A percentile compares a stretch with the other conserved stretches of the same genome.
phyloP scores from a whole-genome alignment of 2,329 filamentous ascomycete genomes.

The Trichoderma sp. region DNA sequence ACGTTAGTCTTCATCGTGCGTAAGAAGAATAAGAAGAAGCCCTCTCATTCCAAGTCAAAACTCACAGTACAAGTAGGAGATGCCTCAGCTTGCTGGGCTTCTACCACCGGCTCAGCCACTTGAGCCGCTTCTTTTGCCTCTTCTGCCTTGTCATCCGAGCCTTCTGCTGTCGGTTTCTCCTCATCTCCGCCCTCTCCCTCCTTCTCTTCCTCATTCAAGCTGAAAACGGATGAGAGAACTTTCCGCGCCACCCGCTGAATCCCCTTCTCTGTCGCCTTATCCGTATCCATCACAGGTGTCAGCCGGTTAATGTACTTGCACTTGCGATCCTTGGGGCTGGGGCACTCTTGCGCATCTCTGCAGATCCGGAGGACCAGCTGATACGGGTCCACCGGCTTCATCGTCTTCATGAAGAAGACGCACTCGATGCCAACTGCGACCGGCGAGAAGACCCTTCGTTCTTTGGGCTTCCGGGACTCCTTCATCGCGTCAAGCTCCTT shows the following conservation, averaged over 20 bases:
- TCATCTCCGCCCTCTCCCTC: constrained; percentile 16
- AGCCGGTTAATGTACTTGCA: constrained; percentile 61
- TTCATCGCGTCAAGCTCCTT: constrained; percentile 70
- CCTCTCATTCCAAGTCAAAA: constrained; percentile 19
- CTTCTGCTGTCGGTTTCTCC: constrained; percentile 32
- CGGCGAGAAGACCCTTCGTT: constrained; percentile 53
- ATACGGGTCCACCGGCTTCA: constrained; percentile 57
- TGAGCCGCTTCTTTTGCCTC: constrained; percentile 24
- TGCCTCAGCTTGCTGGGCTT: constrained; percentile 19
- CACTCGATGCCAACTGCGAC: constrained; percentile 62
- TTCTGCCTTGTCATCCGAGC: constrained; percentile 52
- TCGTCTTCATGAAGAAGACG: constrained; percentile 62
- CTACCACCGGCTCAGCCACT: constrained; percentile 6
- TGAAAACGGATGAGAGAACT: constrained; percentile 66
- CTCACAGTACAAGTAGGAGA: constrained; percentile 46
- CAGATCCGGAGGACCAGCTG: constrained; percentile 57
- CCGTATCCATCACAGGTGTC: constrained; percentile 54
- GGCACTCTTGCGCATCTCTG: constrained; percentile 51
- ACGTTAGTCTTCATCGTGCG: not conserved
- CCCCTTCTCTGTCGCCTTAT: constrained; percentile 69
- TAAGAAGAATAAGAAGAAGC: not conserved
- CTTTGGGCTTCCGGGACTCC: constrained; percentile 41
- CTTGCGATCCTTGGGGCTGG: constrained; percentile 47
- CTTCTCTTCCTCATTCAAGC: constrained; percentile 39
- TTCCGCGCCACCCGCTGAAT: constrained; percentile 64